A percentile compares a stretch with the other conserved stretches of the same genome.
phyloP scores from a whole-genome alignment of 73 alveolate genomes.

The Uronychia binucleata region DNA sequence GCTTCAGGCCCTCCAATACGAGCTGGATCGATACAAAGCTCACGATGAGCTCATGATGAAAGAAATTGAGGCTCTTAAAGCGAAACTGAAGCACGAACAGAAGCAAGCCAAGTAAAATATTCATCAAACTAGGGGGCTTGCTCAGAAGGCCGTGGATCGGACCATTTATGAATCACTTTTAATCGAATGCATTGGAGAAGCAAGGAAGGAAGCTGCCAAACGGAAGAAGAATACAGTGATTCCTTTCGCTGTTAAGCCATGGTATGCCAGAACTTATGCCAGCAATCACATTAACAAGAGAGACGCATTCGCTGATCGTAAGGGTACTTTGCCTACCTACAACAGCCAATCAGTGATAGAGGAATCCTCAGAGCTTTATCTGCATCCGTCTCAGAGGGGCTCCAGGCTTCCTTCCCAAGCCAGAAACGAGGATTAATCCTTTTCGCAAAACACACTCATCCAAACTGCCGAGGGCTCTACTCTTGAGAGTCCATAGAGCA shows the following conservation, averaged over 20 bases:
- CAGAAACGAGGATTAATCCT: too few relatives aligned
- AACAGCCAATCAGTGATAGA: too few relatives aligned
- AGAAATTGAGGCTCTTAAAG: not conserved
- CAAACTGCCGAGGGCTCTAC: too few relatives aligned
- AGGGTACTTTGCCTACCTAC: too few relatives aligned
- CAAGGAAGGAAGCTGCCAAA: not conserved
- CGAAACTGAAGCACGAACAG: not conserved
- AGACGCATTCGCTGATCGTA: not conserved
- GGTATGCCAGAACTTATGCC: not conserved
- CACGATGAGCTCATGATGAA: not conserved
- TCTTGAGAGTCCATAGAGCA: too few relatives aligned
- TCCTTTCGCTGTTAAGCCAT: not conserved
- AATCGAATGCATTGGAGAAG: not conserved
- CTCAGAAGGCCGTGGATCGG: not conserved
- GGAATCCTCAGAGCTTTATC: too few relatives aligned
- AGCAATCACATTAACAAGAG: not conserved
- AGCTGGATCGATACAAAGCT: not conserved
- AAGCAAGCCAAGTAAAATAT: not conserved
- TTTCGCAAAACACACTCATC: too few relatives aligned
- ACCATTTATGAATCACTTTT: not conserved
- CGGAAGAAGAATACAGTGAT: not conserved
- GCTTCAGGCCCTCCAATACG: not conserved
- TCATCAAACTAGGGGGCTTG: not conserved
- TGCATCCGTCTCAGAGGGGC: too few relatives aligned
- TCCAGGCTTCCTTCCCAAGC: too few relatives aligned